Conservation (phyloP, 129 eudicot species). For the Chrysanthemum makinoi region DNA sequence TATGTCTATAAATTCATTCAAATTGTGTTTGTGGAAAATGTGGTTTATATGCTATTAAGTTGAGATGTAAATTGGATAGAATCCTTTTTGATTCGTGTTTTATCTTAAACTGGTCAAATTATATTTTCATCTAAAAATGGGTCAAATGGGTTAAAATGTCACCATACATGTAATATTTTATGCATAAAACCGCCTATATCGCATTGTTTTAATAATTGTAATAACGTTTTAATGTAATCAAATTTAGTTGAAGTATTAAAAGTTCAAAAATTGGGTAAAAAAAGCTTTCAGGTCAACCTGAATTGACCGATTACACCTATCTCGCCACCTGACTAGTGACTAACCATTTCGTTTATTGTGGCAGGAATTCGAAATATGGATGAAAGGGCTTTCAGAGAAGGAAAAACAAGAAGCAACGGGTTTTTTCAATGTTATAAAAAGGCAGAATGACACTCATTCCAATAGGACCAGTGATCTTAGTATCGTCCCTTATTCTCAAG, state of each 20-base stretch:
- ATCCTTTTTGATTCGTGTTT: too few species aligned
- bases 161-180: background rate
- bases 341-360: constrained; percentile 4
- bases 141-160: constrained; percentile 8
- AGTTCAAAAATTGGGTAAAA: background rate
- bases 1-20: background rate
- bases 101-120: background rate
- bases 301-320: background rate
- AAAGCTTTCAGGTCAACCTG: background rate
- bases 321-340: too few species aligned
- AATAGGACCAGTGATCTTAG: constrained; percentile 48
- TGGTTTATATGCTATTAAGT: background rate
- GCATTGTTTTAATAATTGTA: background rate
- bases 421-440: constrained; percentile 76
- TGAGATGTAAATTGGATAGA: background rate
- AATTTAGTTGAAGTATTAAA: background rate
- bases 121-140: background rate
- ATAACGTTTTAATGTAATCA: background rate
- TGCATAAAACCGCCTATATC: background rate
- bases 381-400: constrained; percentile 51
- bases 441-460: constrained; percentile 54
- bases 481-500: constrained; percentile 63
- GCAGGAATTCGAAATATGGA: constrained; percentile 88
- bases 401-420: constrained; percentile 64
- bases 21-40: background rate